phyloP scores from a whole-genome alignment of 305 asterid genomes.

The Solanum hybrid region DNA sequence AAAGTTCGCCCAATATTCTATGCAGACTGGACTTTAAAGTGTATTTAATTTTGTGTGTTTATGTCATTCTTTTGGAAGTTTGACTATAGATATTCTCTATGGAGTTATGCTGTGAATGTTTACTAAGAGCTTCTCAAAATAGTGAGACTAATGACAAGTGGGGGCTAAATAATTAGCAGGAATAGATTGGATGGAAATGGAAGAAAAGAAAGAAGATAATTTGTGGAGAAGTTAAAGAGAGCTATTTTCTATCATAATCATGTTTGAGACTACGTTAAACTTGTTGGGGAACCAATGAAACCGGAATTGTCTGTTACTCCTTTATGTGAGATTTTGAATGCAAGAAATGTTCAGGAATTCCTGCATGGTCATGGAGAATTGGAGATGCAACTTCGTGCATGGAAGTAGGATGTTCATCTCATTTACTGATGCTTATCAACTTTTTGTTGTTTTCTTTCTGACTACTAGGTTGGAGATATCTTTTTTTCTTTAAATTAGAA shows the following conservation, averaged over 20 bases:
- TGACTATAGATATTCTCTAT: background rate
- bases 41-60: background rate
- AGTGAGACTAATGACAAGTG: background rate
- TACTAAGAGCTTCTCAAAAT: background rate
- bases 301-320: background rate
- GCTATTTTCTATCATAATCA: background rate
- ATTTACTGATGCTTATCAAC: background rate
- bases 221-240: background rate
- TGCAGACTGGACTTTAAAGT: background rate
- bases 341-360: background rate
- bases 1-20: background rate
- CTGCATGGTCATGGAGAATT: background rate
- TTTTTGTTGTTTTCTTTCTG: background rate
- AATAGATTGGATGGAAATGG: background rate
- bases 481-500: background rate
- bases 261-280: background rate
- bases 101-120: background rate
- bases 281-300: background rate
- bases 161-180: background rate
- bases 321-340: background rate
- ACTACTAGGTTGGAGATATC: background rate
- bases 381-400: background rate
- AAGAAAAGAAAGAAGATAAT: background rate
- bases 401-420: background rate
- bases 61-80: background rate